Base-by-base conservation (phyloP, 2,329 filamentous ascomycete species). In the Aquanectria penicillioides region DNA sequence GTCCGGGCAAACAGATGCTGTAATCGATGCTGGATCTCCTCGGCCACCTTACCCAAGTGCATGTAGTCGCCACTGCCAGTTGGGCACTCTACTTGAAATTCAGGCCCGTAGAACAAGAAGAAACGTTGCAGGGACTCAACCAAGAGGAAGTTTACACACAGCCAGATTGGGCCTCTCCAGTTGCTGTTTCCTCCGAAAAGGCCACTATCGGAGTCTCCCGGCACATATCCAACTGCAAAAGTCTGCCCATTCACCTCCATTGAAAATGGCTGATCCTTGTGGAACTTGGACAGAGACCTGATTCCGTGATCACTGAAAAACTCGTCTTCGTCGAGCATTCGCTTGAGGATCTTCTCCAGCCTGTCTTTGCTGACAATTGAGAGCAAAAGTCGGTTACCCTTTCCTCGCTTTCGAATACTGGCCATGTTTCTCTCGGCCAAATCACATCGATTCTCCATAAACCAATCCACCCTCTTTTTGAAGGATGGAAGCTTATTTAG, bases 131-230 rank as follows among this genome's bases (percentile, higher is more conserved):
- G 85, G 6, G 94, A 94, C 75, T 98, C 94, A 34, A 98, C 90
- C 12, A 98, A 85, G 50, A 98, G 79, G 79, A 97, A 97, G 78
- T 98, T 98, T 78, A 97, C 93, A 62, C 93, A 95, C 44, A 97
- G 84, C 94, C 94, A 98, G 68, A 97, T 94, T 0, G 95, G 94
- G 1, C 91, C 94, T 78, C 94, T 88, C 94, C 94, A 98, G 77
- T 98, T 98, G 76, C 93, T 97, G 84, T 98, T 98, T 66, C 94
- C 94, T 50, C 94, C 94, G 71, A 98, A 98, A 5, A 98, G 85
- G 4, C 93, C 92, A 70, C 92, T 97, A 78, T 98, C 94, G 1
- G 94, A 97, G 73, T 98, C 94, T n/a, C 94, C 95, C 2, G 95
- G 89, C 15, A 98, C 88, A 71, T 98, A 98, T 68, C 88, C 86